Percentiles rank a stretch among this genome's conserved stretches.
phyloP scores from a whole-genome alignment of 768 basidiomycete species.

The Suillus tomentosus region DNA sequence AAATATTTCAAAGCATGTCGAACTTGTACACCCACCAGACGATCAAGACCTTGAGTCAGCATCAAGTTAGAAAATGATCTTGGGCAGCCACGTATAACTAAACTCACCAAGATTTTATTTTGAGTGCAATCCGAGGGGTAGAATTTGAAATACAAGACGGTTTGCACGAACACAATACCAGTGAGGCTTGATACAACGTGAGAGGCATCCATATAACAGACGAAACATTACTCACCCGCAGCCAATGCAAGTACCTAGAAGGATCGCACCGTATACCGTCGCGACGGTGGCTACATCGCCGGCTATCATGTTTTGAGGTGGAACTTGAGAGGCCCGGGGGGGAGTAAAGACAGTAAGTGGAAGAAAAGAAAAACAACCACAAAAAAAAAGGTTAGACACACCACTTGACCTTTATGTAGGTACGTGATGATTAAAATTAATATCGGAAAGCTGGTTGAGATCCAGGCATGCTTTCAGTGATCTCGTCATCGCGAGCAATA shows the following conservation, averaged over 20 bases:
- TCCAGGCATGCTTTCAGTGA: slow-evolving; percentile 2
- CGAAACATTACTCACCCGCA: slow-evolving; percentile 22
- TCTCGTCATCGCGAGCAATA: background rate
- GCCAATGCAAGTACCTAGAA: slow-evolving; percentile 34
- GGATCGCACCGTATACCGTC: slow-evolving; percentile 33
- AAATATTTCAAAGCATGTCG: background rate
- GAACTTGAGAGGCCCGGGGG: background rate
- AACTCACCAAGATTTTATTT: slow-evolving; percentile 32
- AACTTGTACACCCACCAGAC: slow-evolving; percentile 22
- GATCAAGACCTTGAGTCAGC: slow-evolving; percentile 23
- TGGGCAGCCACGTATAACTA: background rate
- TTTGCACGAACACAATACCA: slow-evolving; percentile 35
- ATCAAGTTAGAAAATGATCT: background rate
- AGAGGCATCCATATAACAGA: background rate
- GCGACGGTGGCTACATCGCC: slow-evolving; percentile 35
- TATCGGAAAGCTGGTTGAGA: slow-evolving; percentile 17
- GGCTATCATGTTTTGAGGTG: slow-evolving; percentile 18
- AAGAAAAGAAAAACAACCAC: slow-evolving; percentile 19
- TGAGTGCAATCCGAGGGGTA: slow-evolving; percentile 29
- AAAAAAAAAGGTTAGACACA: background rate
- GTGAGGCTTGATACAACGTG: slow-evolving; percentile 28
- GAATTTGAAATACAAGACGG: slow-evolving; percentile 32
- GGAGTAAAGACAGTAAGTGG: slow-evolving; percentile 35
- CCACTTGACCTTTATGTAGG: slow-evolving; percentile 22
- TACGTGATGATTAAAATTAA: slow-evolving; percentile 38